Base-by-base conservation (phyloP, 441 rosid genomes). In the Sinapis alba region DNA sequence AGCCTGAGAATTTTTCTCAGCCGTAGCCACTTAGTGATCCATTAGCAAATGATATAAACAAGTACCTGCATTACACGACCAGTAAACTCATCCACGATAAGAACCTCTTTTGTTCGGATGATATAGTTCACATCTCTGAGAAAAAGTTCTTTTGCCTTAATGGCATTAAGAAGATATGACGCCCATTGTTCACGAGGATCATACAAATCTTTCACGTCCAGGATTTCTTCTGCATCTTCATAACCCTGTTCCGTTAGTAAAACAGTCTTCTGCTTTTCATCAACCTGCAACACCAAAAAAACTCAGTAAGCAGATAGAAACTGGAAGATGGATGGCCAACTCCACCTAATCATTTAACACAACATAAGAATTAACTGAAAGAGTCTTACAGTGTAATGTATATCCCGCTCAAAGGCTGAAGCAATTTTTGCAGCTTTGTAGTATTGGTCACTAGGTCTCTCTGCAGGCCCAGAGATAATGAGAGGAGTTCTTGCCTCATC, bases 151-250 rank as follows among this genome's bases (percentile, higher is more conserved):
- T 94, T 92, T 67, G 99, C 96, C 83, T 94, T 94, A 45, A 94
- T 86, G 69, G 99, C 99, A 88, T 94, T 94, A 78, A 94, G 82
- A 77, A 94, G 61, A 81, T 84, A 94, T 9, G 91, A 86, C 32
- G 99, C 99, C 99, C 97, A 94, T 69, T 94, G 99, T 82, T 90
- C 98, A 72, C 96, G 88, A 38, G 98, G 99, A 85, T 94, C 99
- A 83, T 92, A 94, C 83, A 94, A 84, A 86, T 94, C 99, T 86
- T 92, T 94, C 65, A 90, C 90, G 65, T 83, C 82, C 70, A 94
- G 84, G 84, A 94, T 94, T 81, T 90, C 99, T 83, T 94, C 99
- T 69, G 98, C 87, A 62, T 94, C 99, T 79, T 88, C 99, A 72
- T 94, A 94, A 72, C 99, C 99, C 73, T 92, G 98, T 81, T 94